A percentile compares a stretch with the other conserved stretches of the same genome.
phyloP scores from a whole-genome alignment of 768 basidiomycete species.

The Zangia roseola region DNA sequence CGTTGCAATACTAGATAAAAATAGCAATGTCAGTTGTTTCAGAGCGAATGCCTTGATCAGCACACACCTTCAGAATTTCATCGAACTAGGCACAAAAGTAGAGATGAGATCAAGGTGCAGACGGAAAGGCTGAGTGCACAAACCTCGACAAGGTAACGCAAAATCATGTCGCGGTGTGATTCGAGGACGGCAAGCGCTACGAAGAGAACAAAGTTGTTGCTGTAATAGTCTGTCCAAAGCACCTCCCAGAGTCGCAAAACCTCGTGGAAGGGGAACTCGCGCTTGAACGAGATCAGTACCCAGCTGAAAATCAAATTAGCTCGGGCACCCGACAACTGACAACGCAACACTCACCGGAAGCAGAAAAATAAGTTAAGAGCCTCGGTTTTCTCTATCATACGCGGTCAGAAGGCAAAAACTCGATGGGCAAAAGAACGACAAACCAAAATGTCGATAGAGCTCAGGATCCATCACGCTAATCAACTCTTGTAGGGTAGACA shows the following conservation, averaged over 20 bases:
- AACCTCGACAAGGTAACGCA: slow-evolving; percentile 94
- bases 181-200: slow-evolving; percentile 92
- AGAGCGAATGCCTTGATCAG: neutral
- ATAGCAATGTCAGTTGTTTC: slow-evolving; percentile 3
- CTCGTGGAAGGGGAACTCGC: slow-evolving; percentile 92
- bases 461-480: slow-evolving; percentile 95
- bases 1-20: slow-evolving; percentile 75
- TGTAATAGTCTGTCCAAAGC: slow-evolving; percentile 90
- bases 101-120: slow-evolving; percentile 1
- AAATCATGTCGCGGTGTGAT: slow-evolving; percentile 91
- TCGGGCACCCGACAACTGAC: neutral
- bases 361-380: slow-evolving; percentile 96
- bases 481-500: slow-evolving; percentile 85
- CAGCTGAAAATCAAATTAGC: slow-evolving; percentile 48
- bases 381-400: slow-evolving; percentile 73
- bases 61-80: slow-evolving; percentile 30
- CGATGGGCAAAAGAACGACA: neutral
- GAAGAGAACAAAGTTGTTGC: slow-evolving; percentile 86
- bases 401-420: neutral
- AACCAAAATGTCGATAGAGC: slow-evolving; percentile 87
- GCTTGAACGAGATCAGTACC: slow-evolving; percentile 93
- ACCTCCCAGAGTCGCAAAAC: slow-evolving; percentile 93
- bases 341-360: slow-evolving; percentile 68
- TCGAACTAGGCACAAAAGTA: slow-evolving; percentile 59
- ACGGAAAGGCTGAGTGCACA: slow-evolving; percentile 18